These are phyloP conservation scores for Pichia sp. DNA, from an alignment of 1,139 yeast species.

Conservation along the genomic window DNA sequence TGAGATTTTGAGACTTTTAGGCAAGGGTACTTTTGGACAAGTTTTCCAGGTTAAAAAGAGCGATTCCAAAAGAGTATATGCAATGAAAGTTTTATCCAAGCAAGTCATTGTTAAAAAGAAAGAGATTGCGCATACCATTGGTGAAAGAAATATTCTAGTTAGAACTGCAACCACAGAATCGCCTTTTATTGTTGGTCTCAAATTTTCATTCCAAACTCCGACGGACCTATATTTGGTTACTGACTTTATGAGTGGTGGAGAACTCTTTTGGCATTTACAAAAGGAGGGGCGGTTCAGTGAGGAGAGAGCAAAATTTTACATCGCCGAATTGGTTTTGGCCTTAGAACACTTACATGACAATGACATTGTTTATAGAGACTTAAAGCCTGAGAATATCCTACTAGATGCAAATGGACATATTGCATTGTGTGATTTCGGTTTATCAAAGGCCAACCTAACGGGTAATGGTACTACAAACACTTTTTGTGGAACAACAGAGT, in stretches of 20 bases:
- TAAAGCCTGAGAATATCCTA: slow-evolving; percentile 90
- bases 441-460: slow-evolving; percentile 85
- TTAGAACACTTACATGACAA: slow-evolving; percentile 88
- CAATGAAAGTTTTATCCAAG: slow-evolving; percentile 93
- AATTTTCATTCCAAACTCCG: slow-evolving; percentile 94
- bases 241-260: slow-evolving; percentile 98
- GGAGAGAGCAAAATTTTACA: slow-evolving; percentile 90
- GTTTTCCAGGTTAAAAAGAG: slow-evolving; percentile 91
- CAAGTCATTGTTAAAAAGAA: slow-evolving; percentile 93
- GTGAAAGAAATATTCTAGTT: slow-evolving; percentile 90
- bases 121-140: slow-evolving; percentile 96
- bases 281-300: slow-evolving; percentile 92
- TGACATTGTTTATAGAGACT: slow-evolving; percentile 89
- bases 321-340: slow-evolving; percentile 90
- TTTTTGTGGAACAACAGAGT: slow-evolving; percentile 96
- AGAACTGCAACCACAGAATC: slow-evolving; percentile 79
- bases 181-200: slow-evolving; percentile 89
- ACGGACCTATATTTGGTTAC: slow-evolving; percentile 87
- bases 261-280: slow-evolving; percentile 94
- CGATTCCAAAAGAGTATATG: slow-evolving; percentile 86
- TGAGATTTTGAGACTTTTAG: slow-evolving; percentile 81
- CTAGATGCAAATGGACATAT: slow-evolving; percentile 96
- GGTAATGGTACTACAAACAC: slow-evolving; percentile 93
- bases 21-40: slow-evolving; percentile 97
- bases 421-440: slow-evolving; percentile 93